Evolutionary conservation across 768 basidiomycete genomes (phyloP), one percentile per base, ranked within the genome.

Genomic region (Hydnomerulius pinastri): DNA sequence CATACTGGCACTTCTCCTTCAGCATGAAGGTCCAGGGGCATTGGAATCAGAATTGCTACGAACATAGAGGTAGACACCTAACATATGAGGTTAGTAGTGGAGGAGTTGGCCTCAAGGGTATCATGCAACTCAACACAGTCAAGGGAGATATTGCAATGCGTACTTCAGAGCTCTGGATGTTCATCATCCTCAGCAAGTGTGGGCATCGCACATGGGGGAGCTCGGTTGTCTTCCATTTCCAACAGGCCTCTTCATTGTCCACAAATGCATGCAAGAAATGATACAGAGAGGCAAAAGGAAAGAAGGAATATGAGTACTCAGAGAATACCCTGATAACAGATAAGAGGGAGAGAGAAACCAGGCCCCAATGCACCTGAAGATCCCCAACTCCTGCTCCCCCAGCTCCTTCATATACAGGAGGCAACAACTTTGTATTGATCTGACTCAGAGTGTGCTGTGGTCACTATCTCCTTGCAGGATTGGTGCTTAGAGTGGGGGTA

Each of bases 301-400:
- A n/a, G n/a, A n/a, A n/a, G n/a, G n/a, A n/a, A n/a, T n/a, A n/a
- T n/a, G n/a, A n/a, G n/a, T n/a, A n/a, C n/a, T n/a, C n/a, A n/a
- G n/a, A n/a, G n/a, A n/a, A n/a, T n/a, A n/a, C n/a, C n/a, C n/a
- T n/a, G n/a, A n/a, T n/a, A n/a, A n/a, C n/a, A n/a, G n/a, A n/a
- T n/a, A n/a, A n/a, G n/a, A n/a, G n/a, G n/a, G n/a, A n/a, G n/a
- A n/a, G n/a, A n/a, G n/a, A n/a, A n/a, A n/a, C n/a, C n/a, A n/a
- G n/a, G n/a, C n/a, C n/a, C n/a, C n/a, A n/a, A n/a, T 70, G 46
- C 46, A 76, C 76, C 73, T 63, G 30, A 68, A 72, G 38, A 91
- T 81, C 5, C 90, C 88, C 11, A 91, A 75, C 65, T 91, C 88
- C 45, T 83, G 73, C 41, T 89, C 88, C 21, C 87, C 87, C 1